These are phyloP conservation scores for Groenewaldozyma sp. DNA, from an alignment of 1,139 yeast genomes.

Conservation along the genomic window DNA sequence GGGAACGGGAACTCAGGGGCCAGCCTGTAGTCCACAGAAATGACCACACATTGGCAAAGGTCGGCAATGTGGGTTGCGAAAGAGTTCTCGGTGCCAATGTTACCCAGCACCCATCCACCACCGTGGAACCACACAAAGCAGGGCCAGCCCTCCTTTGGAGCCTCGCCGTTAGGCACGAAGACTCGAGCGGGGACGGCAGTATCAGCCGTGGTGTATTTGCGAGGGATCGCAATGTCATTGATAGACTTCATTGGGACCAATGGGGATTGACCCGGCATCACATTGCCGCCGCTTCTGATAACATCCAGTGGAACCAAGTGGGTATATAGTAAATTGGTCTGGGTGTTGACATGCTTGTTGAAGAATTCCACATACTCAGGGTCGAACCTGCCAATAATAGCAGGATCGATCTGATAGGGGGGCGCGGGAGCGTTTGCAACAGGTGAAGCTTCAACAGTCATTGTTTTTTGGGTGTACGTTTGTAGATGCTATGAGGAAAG, in stretches of 20 bases:
- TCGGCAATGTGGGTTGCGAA: conserved; percentile 33
- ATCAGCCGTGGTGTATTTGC: conserved; percentile 28
- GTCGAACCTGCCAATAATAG: conserved; percentile 25
- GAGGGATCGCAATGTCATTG: conserved; percentile 32
- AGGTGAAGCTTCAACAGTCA: conserved; percentile 9
- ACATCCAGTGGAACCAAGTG: conserved; percentile 34
- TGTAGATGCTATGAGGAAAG: conserved; percentile 30
- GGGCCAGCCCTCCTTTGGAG: conserved; percentile 38
- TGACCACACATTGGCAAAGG: conserved; percentile 9
- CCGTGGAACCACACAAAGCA: conserved; percentile 41
- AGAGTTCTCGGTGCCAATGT: conserved; percentile 37
- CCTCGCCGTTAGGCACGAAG: conserved; percentile 33
- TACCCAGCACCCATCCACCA: conserved; percentile 40
- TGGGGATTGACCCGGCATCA: conserved; percentile 39
- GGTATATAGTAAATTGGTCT: conserved; percentile 34
- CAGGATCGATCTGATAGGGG: conserved; percentile 15
- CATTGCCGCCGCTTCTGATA: conserved; percentile 37
- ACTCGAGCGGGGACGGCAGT: conserved; percentile 33
- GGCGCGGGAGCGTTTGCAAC: conserved; percentile 10
- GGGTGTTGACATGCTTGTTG: conserved; percentile 24
- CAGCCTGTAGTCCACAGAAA: conserved; percentile 33
- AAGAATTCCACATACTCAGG: conserved; percentile 35
- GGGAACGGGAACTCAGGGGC: conserved; percentile 45
- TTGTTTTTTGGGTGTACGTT: conserved; percentile 7
- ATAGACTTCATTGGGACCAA: conserved; percentile 26